Percentiles rank a stretch among this genome's conserved stretches.
These are phyloP conservation scores for Microdochium nivale DNA, from an alignment of 2,329 filamentous ascomycete species.

Conservation along the genomic window DNA sequence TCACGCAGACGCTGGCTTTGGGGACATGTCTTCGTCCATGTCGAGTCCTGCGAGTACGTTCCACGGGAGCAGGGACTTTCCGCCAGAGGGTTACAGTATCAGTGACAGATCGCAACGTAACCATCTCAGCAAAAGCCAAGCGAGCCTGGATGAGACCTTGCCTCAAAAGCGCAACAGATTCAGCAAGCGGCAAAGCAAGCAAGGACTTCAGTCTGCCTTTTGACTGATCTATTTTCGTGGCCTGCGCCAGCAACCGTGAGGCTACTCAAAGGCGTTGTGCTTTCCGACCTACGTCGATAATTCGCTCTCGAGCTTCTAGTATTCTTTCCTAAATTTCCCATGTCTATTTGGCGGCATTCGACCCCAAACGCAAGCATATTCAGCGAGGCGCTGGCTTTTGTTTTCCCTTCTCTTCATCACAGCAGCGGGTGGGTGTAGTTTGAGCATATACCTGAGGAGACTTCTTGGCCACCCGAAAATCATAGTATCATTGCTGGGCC, in stretches of 20 bases:
- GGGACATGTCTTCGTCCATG: conserved; percentile 60
- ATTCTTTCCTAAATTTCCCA: not conserved
- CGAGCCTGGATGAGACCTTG: conserved; percentile 37
- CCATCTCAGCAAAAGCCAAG: conserved; percentile 52
- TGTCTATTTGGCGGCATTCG: not conserved
- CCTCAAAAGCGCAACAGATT: conserved; percentile 58
- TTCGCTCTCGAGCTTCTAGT: conserved; percentile 1
- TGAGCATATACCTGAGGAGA: conserved; percentile 16
- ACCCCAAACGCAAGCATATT: conserved; percentile 10
- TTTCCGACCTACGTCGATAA: too few species aligned
- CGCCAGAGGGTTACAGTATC: conserved; percentile 34
- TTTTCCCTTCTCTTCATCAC: conserved; percentile 17
- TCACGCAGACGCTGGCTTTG: conserved; percentile 57
- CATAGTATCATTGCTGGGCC: not conserved
- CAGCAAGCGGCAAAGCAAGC: conserved; percentile 89
- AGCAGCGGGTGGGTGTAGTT: conserved; percentile 14
- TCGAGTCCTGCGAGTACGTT: conserved; percentile 73
- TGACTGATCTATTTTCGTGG: conserved; percentile 25
- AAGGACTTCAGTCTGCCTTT: conserved; percentile 84
- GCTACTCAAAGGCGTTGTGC: conserved; percentile 3
- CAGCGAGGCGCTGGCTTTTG: conserved; percentile 24
- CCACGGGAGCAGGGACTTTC: conserved; percentile 46
- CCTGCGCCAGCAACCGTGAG: conserved; percentile 1
- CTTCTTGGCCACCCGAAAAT: not conserved
- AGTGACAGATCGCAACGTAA: conserved; percentile 46